Conservation (phyloP, 495 filamentous ascomycete species). For the Entonaema liquescens region DNA sequence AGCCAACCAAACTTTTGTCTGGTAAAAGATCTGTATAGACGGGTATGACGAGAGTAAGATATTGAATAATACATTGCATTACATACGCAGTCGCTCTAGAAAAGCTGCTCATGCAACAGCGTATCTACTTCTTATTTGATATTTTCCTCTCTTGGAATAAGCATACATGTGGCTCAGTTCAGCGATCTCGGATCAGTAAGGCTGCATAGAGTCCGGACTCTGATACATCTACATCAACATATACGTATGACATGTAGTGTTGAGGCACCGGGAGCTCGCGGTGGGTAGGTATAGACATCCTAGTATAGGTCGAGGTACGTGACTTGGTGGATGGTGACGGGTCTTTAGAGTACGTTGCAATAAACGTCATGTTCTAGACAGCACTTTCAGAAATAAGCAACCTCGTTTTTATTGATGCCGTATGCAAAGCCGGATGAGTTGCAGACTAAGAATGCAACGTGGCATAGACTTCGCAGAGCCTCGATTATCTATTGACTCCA, state of each 20-base stretch:
- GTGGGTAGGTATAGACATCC: neutral
- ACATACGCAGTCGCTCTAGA: neutral
- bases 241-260: neutral
- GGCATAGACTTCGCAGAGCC: constrained; percentile 8
- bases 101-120: neutral
- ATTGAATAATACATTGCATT: neutral
- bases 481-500: constrained; percentile 4
- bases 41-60: neutral
- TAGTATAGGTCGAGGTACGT: neutral
- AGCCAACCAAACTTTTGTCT: neutral
- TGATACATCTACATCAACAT: neutral
- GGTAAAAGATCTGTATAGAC: neutral
- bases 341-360: constrained; percentile 3
- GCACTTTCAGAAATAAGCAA: neutral
- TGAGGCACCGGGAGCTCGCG: neutral
- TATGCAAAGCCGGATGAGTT: constrained; percentile 5
- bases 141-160: neutral
- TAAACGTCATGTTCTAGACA: constrained; percentile 5
- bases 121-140: neutral
- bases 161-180: neutral
- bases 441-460: constrained; percentile 5
- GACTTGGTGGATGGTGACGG: neutral
- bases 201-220: neutral
- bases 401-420: neutral
- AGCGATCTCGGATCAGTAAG: neutral